phyloP scores from a whole-genome alignment of 2,329 filamentous ascomycete species.

The Ophiosphaerella korrae region DNA sequence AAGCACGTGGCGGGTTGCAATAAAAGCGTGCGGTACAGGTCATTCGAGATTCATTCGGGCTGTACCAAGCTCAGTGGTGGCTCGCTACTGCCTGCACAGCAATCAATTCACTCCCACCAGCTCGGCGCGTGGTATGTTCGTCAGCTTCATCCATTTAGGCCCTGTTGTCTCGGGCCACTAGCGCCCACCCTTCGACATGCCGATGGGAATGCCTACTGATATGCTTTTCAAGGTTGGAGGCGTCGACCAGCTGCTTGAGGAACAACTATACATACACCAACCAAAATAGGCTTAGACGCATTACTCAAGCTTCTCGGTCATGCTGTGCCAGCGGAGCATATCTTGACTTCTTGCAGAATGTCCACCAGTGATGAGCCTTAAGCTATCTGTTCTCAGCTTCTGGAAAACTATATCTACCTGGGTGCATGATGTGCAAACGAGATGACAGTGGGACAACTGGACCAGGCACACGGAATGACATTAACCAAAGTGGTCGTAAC shows the following conservation, averaged over 20 bases:
- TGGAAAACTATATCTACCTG: not conserved
- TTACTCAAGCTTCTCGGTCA: constrained; percentile 8
- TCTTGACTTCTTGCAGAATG: not conserved
- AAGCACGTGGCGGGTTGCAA: constrained; percentile 3
- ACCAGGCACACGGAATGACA: constrained; percentile 3
- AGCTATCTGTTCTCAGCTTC: not conserved
- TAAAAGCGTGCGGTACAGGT: not conserved
- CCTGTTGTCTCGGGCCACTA: not conserved
- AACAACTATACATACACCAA: not conserved
- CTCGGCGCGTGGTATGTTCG: constrained; percentile 2
- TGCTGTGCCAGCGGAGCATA: constrained; percentile 5
- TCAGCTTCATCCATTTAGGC: not conserved
- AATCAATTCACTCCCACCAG: constrained; percentile 9
- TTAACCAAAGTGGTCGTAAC: constrained; percentile 1
- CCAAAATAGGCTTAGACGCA: not conserved
- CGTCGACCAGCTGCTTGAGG: not conserved
- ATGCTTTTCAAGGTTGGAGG: not conserved
- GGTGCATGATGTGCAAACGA: not conserved
- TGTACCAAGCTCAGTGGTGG: not conserved
- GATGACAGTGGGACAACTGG: not conserved
- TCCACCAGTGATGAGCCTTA: not conserved
- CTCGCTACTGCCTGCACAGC: constrained; percentile 4
- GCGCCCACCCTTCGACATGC: no score
- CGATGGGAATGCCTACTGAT: not conserved
- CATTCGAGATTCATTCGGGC: not conserved